Conservation (phyloP, 1,139 yeast species). For the Candida sojae region DNA sequence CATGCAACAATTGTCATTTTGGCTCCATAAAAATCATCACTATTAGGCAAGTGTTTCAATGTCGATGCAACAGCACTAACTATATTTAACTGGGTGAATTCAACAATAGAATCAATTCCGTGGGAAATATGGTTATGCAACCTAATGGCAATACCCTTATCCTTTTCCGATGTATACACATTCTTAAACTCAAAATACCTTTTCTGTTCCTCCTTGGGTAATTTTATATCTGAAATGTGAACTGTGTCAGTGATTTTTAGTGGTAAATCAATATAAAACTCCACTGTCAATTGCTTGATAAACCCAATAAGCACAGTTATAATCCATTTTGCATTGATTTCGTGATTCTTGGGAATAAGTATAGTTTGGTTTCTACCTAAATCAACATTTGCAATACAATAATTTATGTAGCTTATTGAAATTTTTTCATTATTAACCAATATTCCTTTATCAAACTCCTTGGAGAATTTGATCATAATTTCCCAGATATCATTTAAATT, state of each 20-base stretch:
- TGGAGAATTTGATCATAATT: constrained; percentile 1
- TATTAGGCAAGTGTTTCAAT: constrained; percentile 58
- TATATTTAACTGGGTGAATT: constrained; percentile 60
- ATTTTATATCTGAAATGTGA: constrained; percentile 3
- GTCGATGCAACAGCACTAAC: constrained; percentile 66
- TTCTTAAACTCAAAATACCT: constrained; percentile 22
- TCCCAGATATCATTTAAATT: constrained; percentile 68
- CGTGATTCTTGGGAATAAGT: constrained; percentile 6
- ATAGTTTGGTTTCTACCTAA: constrained; percentile 3
- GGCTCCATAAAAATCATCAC: constrained; percentile 43
- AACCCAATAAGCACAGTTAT: constrained; percentile 14
- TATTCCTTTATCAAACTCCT: constrained; percentile 9
- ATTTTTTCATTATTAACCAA: constrained; percentile 21
- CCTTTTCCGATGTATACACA: constrained; percentile 33
- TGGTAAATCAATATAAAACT: constrained; percentile 13
- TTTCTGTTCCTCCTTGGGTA: constrained; percentile 4
- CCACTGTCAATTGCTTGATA: constrained; percentile 14
- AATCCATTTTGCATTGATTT: constrained; percentile 13
- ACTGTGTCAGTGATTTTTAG: not conserved
- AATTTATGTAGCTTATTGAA: constrained; percentile 26
- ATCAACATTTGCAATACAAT: constrained; percentile 7
- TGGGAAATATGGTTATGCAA: constrained; percentile 14
- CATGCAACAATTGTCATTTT: constrained; percentile 39
- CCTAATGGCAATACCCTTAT: constrained; percentile 40
- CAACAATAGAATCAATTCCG: constrained; percentile 24